phyloP scores from a whole-genome alignment of 768 basidiomycete species.

The Galerina sulciceps region DNA sequence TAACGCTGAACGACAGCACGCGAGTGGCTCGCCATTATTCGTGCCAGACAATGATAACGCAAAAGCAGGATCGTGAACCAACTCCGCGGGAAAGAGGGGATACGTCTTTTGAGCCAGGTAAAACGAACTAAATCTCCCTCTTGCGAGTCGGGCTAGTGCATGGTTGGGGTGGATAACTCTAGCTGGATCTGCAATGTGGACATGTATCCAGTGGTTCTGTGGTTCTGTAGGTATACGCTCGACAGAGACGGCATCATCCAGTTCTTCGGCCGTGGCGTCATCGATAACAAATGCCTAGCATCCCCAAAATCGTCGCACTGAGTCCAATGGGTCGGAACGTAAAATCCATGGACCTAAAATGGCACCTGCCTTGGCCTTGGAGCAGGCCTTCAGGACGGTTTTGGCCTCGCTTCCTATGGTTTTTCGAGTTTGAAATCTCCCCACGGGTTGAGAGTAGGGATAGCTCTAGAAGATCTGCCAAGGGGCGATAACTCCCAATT shows the following conservation, averaged over 20 bases:
- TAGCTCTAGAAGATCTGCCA: conserved; percentile 75
- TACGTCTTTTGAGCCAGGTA: conserved; percentile 71
- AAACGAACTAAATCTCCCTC: conserved; percentile 47
- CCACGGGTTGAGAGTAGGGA: conserved; percentile 38
- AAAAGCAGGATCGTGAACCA: conserved; percentile 47
- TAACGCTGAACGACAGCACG: conserved; percentile 82
- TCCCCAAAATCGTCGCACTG: conserved; percentile 86
- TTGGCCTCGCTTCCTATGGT: conserved; percentile 28
- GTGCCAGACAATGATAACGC: conserved; percentile 46
- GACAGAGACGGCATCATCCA: conserved; percentile 93
- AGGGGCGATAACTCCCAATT: conserved; percentile 75
- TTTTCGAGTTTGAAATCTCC: conserved; percentile 33
- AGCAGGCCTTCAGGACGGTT: conserved; percentile 31
- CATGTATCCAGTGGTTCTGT: conserved; percentile 77
- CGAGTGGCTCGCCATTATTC: conserved; percentile 45
- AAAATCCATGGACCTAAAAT: conserved; percentile 68
- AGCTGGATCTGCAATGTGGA: conserved; percentile 94
- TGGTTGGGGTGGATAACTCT: conserved; percentile 75
- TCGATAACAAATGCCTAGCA: conserved; percentile 89
- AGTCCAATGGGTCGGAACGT: conserved; percentile 63
- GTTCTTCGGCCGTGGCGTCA: conserved; percentile 75
- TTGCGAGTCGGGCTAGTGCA: conserved; percentile 60
- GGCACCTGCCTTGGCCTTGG: conserved; percentile 23
- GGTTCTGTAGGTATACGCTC: conserved; percentile 67
- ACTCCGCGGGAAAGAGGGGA: conserved; percentile 72